Percentiles rank a stretch among this genome's conserved stretches.
Conservation (phyloP, 2,329 filamentous ascomycete species). For the Bipolaris zeicola region DNA sequence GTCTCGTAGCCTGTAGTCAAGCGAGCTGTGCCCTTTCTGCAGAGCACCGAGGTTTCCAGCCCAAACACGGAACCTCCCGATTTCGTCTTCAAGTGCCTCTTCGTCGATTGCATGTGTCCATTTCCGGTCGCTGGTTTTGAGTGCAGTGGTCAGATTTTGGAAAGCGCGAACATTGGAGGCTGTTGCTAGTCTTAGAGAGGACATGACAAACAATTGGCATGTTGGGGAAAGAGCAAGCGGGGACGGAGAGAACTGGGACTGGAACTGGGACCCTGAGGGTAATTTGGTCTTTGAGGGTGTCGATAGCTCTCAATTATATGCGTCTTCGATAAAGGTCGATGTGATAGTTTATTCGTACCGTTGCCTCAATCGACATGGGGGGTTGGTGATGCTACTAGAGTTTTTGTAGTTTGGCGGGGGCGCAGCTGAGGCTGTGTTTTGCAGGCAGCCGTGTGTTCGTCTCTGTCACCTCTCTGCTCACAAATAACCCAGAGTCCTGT, state of each 20-base stretch:
- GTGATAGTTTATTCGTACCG: not conserved
- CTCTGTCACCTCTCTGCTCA: constrained; percentile 1
- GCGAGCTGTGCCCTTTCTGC: constrained; percentile 45
- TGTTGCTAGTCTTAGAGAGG: constrained; percentile 37
- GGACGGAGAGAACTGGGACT: not conserved
- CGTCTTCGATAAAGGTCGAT: constrained; percentile 1
- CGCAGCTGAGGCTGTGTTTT: constrained; percentile 14
- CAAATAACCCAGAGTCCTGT: not conserved
- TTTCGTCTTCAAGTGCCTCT: constrained; percentile 44
- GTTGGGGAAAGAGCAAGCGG: constrained; percentile 9
- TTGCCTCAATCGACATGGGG: constrained; percentile 2
- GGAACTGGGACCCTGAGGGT: not conserved
- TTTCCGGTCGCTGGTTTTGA: constrained; percentile 21
- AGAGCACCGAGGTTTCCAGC: constrained; percentile 44
- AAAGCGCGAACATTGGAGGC: constrained; percentile 40
- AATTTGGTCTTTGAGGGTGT: not conserved
- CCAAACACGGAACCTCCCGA: constrained; percentile 47
- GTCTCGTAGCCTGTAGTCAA: constrained; percentile 47
- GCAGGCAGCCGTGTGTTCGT: constrained; percentile 5
- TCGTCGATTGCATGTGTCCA: constrained; percentile 27
- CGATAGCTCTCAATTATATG: not conserved
- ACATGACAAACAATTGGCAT: constrained; percentile 23
- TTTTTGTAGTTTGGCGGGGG: constrained; percentile 14
- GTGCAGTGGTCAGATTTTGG: constrained; percentile 28
- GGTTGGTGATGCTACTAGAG: constrained; percentile 8